Evolutionary conservation across 176 grass and related monocot species (phyloP), one percentile per base, ranked within the genome.

Genomic region (Typha latifolia): DNA sequence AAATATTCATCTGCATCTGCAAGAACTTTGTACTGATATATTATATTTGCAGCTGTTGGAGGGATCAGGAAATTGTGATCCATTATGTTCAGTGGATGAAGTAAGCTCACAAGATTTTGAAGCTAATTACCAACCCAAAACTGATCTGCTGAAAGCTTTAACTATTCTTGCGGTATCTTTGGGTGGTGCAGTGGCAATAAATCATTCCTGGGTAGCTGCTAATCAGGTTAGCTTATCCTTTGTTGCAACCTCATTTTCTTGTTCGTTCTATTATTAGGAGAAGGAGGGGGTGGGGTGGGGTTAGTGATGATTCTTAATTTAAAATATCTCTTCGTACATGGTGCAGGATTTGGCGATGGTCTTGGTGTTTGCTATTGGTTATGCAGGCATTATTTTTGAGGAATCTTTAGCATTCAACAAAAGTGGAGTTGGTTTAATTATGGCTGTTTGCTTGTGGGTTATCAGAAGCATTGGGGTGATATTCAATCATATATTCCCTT

Each of bases 381-480:
- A 97, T 72, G 85, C 81, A 51, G 88, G 93, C 74, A 92, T 97
- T 62, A 78, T 97, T 84, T 97, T 97, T 75, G 88, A 97, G 75
- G 93, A 97, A 71, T 92, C 93, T 70, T 61, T 97, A 29, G 85
- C 93, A 74, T 97, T 97, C 76, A 92, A 92, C 69, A 97, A 97
- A 86, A 97, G 88, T 55, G 93, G 93, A 61, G 85, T 97, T 59
- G 93, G 77, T 62, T 84, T 97, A 64, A 49, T 97, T 72, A 92
- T 92, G 93, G 93, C 93, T 74, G 93, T 84, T 76, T 86, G 80
- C 77, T 82, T 97, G 70, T 92, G 93, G 93, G 72, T 97, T 80
- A 84, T 97, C 62, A 83, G 93, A 86, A 89, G 93, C 81, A 97
- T 97, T 11, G 93, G 93, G 80, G 93, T 97, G 74, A 89, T 72